Conservation (phyloP, 176 grass and related monocot genomes). For the Hsuehochloa calcarea region DNA sequence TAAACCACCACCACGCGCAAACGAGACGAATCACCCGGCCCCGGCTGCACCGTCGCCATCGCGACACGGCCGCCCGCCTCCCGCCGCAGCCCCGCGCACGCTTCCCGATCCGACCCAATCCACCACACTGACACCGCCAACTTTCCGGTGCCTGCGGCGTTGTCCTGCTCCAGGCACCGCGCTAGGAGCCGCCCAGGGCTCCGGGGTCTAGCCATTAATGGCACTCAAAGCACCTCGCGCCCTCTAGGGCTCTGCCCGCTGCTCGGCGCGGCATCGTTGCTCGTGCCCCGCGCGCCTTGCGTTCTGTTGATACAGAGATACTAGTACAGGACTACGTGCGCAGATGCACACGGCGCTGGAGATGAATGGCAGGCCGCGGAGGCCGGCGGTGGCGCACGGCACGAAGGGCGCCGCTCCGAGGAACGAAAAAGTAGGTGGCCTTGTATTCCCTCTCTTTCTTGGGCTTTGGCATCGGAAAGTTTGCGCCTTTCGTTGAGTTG, state of each 20-base stretch:
- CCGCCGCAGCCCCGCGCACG: not conserved
- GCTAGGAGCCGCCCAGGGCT: not conserved
- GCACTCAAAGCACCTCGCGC: not conserved
- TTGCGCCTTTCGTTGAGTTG: conserved; percentile 50
- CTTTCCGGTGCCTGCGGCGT: not conserved
- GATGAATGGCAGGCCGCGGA: conserved; percentile 25
- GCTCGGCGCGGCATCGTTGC: not conserved
- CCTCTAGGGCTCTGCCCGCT: not conserved
- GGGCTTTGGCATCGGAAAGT: conserved; percentile 34
- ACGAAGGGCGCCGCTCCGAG: conserved; percentile 41
- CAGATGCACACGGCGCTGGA: conserved; percentile 36
- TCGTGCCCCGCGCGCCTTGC: not conserved
- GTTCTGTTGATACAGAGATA: not conserved
- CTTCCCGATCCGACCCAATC: not conserved
- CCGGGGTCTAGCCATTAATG: conserved; percentile 6
- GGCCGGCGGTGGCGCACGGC: conserved; percentile 30
- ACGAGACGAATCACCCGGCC: not conserved
- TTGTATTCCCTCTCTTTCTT: conserved; percentile 22
- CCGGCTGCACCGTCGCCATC: conserved; percentile 8
- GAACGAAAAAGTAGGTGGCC: conserved; percentile 65
- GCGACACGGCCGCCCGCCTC: not conserved
- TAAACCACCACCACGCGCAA: not conserved
- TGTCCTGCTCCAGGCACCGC: conserved; percentile 8
- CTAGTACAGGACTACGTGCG: not conserved
- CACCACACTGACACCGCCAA: not conserved